phyloP scores from a whole-genome alignment of 768 basidiomycete species.

The Lactarius quietus region DNA sequence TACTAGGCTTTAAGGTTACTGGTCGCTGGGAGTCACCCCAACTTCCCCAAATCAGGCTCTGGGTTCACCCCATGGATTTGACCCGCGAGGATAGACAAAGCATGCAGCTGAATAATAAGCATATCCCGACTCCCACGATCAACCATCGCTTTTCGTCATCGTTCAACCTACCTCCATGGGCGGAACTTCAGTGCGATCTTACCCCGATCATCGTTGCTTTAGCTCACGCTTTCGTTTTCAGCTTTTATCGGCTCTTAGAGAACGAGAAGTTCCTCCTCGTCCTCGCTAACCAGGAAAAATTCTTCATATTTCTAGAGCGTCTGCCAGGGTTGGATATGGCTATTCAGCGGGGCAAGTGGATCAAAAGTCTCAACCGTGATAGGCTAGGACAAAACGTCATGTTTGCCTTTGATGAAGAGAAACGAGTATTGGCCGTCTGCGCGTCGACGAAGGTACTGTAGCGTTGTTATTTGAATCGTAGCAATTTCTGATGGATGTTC shows the following conservation, averaged over 20 bases:
- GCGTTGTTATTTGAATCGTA: background rate
- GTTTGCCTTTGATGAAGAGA: conserved; percentile 51
- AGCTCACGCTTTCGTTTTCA: background rate
- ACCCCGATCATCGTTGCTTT: background rate
- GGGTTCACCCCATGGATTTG: conserved; percentile 7
- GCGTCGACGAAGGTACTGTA: conserved; percentile 39
- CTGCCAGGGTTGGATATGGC: background rate
- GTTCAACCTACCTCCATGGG: conserved; percentile 7
- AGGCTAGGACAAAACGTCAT: conserved; percentile 45
- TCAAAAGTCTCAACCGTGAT: conserved; percentile 38
- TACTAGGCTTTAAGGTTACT: conserved; percentile 12
- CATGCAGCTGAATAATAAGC: conserved; percentile 9
- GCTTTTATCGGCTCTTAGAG: conserved; percentile 20
- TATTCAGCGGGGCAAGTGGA: background rate
- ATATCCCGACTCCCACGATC: conserved; percentile 17
- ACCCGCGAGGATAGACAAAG: conserved; percentile 16
- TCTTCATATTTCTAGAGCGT: conserved; percentile 20
- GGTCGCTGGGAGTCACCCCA: conserved; percentile 6
- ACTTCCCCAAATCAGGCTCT: background rate
- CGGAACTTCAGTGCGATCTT: conserved; percentile 7
- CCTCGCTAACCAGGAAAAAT: background rate
- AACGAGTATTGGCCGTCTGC: conserved; percentile 48
- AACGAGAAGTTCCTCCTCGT: conserved; percentile 21
- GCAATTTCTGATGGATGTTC: background rate
- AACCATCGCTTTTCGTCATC: background rate